These are phyloP conservation scores for Inga laurina DNA, from an alignment of 306 rosid genomes.

Conservation along the genomic window DNA sequence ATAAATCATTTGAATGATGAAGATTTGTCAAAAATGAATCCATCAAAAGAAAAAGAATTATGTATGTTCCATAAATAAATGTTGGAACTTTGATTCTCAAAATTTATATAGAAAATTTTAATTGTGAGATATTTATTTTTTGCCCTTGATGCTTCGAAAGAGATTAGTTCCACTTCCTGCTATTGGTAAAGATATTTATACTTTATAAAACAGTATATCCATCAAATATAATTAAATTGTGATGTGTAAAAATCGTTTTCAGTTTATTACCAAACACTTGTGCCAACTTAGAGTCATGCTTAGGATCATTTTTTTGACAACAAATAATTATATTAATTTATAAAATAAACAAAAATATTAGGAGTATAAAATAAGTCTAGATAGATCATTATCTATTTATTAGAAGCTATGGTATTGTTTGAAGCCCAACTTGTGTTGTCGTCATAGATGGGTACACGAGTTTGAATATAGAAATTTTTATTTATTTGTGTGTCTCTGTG, in stretches of 20 bases:
- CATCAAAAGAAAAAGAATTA: background rate
- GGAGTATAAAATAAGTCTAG: background rate
- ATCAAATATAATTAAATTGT: background rate
- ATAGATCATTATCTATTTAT: background rate
- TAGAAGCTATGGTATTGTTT: background rate
- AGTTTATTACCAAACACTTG: background rate
- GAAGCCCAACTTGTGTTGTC: background rate
- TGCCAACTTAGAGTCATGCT: background rate
- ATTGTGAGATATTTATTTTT: background rate
- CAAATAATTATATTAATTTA: background rate
- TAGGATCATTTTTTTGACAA: background rate
- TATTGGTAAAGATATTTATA: too few relatives aligned
- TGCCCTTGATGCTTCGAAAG: too few relatives aligned
- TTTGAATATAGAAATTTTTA: background rate
- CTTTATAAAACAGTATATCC: background rate
- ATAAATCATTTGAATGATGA: too few relatives aligned
- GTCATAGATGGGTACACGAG: background rate
- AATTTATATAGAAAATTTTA: too few relatives aligned
- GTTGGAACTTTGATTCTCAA: background rate
- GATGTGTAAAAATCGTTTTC: background rate
- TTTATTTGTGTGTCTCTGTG: background rate
- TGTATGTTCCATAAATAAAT: background rate
- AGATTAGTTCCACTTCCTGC: background rate
- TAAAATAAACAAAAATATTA: background rate
- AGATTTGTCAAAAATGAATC: background rate